These are phyloP conservation scores for Chlorella ohadii DNA, from an alignment of 139 green algal species.

Conservation along the genomic window DNA sequence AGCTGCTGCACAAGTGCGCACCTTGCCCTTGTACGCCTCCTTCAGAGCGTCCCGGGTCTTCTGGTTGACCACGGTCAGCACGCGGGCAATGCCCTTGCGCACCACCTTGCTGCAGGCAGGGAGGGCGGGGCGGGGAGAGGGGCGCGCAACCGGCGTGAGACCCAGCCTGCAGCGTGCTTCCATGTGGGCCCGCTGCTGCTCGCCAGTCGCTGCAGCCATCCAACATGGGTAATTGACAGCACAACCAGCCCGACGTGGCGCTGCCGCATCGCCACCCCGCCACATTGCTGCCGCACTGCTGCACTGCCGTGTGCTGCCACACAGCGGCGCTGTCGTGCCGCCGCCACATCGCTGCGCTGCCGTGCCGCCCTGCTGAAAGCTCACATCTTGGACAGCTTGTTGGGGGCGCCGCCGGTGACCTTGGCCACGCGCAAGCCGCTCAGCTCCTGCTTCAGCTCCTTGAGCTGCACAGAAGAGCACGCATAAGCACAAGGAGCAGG, in stretches of 20 bases:
- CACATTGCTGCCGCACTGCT: background rate
- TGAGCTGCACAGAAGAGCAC: slow-evolving; percentile 77
- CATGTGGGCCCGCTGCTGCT: no score
- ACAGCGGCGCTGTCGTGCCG: background rate
- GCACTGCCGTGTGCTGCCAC: background rate
- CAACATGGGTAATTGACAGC: no score
- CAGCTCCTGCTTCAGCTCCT: slow-evolving; percentile 98
- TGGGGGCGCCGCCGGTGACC: slow-evolving; percentile 98
- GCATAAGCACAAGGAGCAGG: background rate
- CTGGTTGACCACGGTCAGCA: slow-evolving; percentile 96
- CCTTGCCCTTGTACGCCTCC: slow-evolving; percentile 83
- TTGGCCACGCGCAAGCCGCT: slow-evolving; percentile 96
- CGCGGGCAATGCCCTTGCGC: slow-evolving; percentile 94
- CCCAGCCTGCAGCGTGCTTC: background rate
- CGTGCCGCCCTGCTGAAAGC: background rate
- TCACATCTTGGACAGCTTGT: slow-evolving; percentile 99
- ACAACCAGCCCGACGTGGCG: no score
- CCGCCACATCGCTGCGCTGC: background rate
- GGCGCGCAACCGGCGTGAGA: background rate
- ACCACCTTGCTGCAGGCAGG: slow-evolving; percentile 89
- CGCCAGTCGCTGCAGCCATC: no score
- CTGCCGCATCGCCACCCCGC: no score
- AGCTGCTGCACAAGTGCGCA: background rate
- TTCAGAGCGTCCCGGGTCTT: slow-evolving; percentile 89
- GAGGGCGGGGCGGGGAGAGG: background rate